Percentiles rank a stretch among this genome's conserved stretches.
These are phyloP conservation scores for Lagenaria siceraria DNA, from an alignment of 306 rosid species.

Conservation along the genomic window DNA sequence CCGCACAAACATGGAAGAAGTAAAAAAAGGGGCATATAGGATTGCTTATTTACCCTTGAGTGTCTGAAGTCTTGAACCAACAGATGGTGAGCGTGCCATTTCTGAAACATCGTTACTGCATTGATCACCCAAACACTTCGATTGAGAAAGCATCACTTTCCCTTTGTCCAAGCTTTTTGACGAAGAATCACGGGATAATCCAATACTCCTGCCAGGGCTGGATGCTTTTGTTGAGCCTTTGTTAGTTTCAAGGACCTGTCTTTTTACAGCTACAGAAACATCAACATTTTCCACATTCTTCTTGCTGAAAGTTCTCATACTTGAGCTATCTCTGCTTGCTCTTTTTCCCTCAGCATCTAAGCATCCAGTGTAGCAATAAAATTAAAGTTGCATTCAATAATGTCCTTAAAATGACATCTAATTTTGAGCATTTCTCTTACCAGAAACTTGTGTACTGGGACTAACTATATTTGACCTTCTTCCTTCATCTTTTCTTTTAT, in stretches of 20 bases:
- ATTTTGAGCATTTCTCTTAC: slow-evolving; percentile 50
- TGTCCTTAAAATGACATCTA: background rate
- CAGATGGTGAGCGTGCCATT: slow-evolving; percentile 28
- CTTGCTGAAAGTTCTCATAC: slow-evolving; percentile 41
- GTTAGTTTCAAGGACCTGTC: slow-evolving; percentile 53
- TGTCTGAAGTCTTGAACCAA: slow-evolving; percentile 29
- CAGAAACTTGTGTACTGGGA: slow-evolving; percentile 31
- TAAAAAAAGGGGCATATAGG: background rate
- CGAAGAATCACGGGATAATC: slow-evolving; percentile 52
- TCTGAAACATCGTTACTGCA: slow-evolving; percentile 23
- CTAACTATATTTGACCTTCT: slow-evolving; percentile 20
- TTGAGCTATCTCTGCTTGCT: slow-evolving; percentile 22
- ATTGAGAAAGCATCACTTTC: slow-evolving; percentile 34
- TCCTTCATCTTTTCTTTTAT: slow-evolving; percentile 5
- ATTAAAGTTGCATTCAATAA: background rate
- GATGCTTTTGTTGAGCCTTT: slow-evolving; percentile 56
- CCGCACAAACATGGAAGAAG: background rate
- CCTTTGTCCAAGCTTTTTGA: slow-evolving; percentile 52
- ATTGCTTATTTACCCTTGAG: slow-evolving; percentile 31
- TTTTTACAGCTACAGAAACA: slow-evolving; percentile 37
- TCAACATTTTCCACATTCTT: slow-evolving; percentile 46
- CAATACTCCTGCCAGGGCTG: slow-evolving; percentile 37
- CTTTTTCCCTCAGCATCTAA: slow-evolving; percentile 30
- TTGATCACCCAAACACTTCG: slow-evolving; percentile 25
- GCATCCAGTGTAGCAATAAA: slow-evolving; percentile 6